Evolutionary conservation across 371 early-diverging fungal genomes (phyloP).

Genomic region (Rhizopus arrhizus): DNA sequence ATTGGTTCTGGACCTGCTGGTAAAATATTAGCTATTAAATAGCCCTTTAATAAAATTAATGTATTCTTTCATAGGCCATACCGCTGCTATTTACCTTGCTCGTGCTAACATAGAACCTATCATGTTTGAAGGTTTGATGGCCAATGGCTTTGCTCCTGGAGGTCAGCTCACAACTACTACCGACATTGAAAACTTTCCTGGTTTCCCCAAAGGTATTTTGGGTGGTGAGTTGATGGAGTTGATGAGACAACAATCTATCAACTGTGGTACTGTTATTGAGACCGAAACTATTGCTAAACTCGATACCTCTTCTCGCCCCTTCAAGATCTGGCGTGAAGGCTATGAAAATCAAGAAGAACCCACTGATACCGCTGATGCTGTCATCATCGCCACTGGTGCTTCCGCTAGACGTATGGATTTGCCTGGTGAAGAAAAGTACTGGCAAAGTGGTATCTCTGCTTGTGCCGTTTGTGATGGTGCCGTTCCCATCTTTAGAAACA

Average conservation of each 20-base stretch:
- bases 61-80: conserved; percentile 64
- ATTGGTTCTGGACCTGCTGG: conserved; percentile 94
- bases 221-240: conserved; percentile 83
- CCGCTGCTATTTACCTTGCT: conserved; percentile 94
- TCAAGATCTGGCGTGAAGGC: conserved; percentile 91
- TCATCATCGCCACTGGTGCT: conserved; percentile 98
- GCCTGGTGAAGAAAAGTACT: conserved; percentile 56
- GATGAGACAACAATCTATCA: conserved; percentile 43
- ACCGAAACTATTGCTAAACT: conserved; percentile 91
- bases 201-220: conserved; percentile 81
- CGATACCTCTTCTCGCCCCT: conserved; percentile 79
- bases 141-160: conserved; percentile 86
- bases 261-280: conserved; percentile 61
- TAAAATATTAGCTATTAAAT: conserved; percentile 14
- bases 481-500: conserved; percentile 94
- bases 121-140: conserved; percentile 97
- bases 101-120: conserved; percentile 91
- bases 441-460: conserved; percentile 93
- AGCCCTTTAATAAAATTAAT: background rate
- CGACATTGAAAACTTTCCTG: conserved; percentile 91
- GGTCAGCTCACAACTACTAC: conserved; percentile 93
- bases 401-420: conserved; percentile 93
- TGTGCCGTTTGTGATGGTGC: conserved; percentile 99
- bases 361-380: conserved; percentile 76
- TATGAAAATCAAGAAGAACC: conserved; percentile 67